phyloP scores from a whole-genome alignment of 1,284 basidiomycete species.

The Cerrena zonata region DNA sequence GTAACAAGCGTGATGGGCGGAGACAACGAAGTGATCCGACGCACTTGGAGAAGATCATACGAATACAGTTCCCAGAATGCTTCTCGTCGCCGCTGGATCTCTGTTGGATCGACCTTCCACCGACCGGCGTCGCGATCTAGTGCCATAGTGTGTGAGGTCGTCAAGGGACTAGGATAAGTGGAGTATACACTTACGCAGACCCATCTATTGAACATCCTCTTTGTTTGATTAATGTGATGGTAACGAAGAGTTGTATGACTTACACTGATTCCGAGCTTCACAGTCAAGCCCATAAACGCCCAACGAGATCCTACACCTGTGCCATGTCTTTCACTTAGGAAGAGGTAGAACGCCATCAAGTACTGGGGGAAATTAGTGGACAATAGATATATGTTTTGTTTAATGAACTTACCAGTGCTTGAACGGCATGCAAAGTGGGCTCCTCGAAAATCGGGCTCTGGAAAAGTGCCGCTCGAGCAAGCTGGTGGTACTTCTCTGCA shows the following conservation, averaged over 20 bases:
- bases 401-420: slow-evolving; percentile 51
- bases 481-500: slow-evolving; percentile 73
- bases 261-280: slow-evolving; percentile 73
- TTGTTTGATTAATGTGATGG: not conserved
- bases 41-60: slow-evolving; percentile 65
- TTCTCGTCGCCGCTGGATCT: slow-evolving; percentile 60
- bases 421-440: slow-evolving; percentile 66
- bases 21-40: slow-evolving; percentile 5
- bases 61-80: slow-evolving; percentile 74
- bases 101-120: slow-evolving; percentile 55
- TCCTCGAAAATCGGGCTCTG: slow-evolving; percentile 67
- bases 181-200: slow-evolving; percentile 54
- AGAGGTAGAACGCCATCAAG: slow-evolving; percentile 73
- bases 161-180: too few relatives aligned
- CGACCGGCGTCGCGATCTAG: slow-evolving; percentile 66
- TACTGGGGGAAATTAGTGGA: slow-evolving; percentile 38
- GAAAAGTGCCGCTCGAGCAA: slow-evolving; percentile 68
- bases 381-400: not conserved
- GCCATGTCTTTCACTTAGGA: slow-evolving; percentile 68
- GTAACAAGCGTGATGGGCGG: not conserved
- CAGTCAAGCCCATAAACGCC: slow-evolving; percentile 72
- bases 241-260: slow-evolving; percentile 26
- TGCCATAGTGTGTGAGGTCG: not conserved
- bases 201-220: slow-evolving; percentile 44
- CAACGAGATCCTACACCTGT: slow-evolving; percentile 67